Percentiles rank a stretch among this genome's conserved stretches.
Evolutionary conservation across 2,329 filamentous ascomycete genomes (phyloP).

Genomic region (Monosporascus sp.): DNA sequence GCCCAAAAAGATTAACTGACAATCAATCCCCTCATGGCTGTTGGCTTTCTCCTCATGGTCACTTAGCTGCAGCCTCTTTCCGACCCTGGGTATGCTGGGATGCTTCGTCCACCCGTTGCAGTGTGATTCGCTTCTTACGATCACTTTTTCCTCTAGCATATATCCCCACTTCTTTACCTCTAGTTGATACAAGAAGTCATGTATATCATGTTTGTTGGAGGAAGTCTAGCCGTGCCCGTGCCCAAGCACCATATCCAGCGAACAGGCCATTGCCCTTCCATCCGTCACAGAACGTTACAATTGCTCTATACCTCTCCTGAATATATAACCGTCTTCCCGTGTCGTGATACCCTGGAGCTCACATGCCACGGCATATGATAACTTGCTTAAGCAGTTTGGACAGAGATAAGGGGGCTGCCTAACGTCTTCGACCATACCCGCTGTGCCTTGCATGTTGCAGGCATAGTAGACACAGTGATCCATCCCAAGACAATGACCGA

Average conservation of each 20-base stretch:
- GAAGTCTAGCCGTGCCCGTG: slow-evolving; percentile 23
- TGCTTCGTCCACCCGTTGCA: no score
- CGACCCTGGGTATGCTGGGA: no score
- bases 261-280: slow-evolving; percentile 39
- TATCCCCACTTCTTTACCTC: no score
- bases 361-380: slow-evolving; percentile 30
- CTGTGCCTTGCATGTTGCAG: slow-evolving; percentile 59
- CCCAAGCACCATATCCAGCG: slow-evolving; percentile 40
- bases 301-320: slow-evolving; percentile 31
- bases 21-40: no score
- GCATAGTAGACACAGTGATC: slow-evolving; percentile 62
- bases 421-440: slow-evolving; percentile 51
- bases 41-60: no score
- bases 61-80: no score
- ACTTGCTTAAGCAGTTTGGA: slow-evolving; percentile 52
- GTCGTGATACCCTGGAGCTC: slow-evolving; percentile 13
- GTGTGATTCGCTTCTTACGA: no score
- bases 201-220: not conserved
- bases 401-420: slow-evolving; percentile 61
- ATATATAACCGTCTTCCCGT: slow-evolving; percentile 17
- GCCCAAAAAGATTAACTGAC: no score
- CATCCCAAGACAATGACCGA: slow-evolving; percentile 63
- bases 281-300: slow-evolving; percentile 36
- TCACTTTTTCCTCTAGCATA: no score
- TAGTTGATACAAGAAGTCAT: no score